phyloP scores from a whole-genome alignment of 148 eudicot species.

The Rhododendron molle region DNA sequence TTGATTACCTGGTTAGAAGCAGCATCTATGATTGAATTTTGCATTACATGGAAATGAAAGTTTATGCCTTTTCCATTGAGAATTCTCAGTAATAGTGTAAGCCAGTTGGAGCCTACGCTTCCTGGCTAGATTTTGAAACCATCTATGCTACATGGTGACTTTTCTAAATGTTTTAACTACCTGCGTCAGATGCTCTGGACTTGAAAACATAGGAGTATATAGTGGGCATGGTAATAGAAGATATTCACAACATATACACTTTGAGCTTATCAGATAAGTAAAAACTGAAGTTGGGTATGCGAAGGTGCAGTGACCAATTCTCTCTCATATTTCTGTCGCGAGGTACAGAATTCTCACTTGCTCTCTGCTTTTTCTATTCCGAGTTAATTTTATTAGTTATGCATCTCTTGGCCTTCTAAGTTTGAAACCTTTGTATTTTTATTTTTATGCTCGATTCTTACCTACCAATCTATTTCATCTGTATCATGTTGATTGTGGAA shows the following conservation, averaged over 20 bases:
- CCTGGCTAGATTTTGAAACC: neutral
- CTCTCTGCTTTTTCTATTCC: too few relatives aligned
- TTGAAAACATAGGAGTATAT: neutral
- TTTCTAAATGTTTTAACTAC: neutral
- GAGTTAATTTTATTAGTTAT: too few relatives aligned
- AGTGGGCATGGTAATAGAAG: neutral
- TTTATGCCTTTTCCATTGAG: neutral
- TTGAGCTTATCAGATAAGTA: neutral
- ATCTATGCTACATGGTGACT: neutral
- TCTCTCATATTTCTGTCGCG: too few relatives aligned
- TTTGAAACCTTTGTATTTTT: too few relatives aligned
- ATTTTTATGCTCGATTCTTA: too few relatives aligned
- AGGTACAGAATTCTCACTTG: too few relatives aligned
- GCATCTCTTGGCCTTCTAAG: too few relatives aligned
- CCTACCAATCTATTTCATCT: too few relatives aligned
- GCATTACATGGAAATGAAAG: neutral
- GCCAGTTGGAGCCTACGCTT: neutral
- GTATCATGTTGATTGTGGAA: too few relatives aligned
- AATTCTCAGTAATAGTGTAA: neutral
- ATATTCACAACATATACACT: neutral
- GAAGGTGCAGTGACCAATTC: too few relatives aligned
- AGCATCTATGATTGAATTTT: neutral
- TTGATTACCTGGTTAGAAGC: neutral
- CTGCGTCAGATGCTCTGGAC: neutral
- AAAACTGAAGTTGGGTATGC: too few relatives aligned